phyloP scores from a whole-genome alignment of 495 filamentous ascomycete species.

The Chaetomidium leptoderma region DNA sequence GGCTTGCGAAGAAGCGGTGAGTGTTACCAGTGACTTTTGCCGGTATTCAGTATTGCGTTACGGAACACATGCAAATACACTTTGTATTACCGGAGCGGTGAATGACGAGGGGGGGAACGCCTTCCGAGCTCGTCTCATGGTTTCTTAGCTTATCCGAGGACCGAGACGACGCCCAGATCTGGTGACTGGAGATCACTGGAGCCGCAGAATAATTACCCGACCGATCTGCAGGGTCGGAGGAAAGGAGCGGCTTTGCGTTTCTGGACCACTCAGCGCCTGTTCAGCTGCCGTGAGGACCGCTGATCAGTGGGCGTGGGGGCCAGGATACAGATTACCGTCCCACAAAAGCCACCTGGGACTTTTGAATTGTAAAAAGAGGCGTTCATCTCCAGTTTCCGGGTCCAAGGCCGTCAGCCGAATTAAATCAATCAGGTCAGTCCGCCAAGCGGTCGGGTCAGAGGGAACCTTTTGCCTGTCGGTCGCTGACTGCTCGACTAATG shows the following conservation, averaged over 20 bases:
- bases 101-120: too few relatives aligned
- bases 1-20: constrained; percentile 8
- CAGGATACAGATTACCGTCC: background rate
- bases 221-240: background rate
- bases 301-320: background rate
- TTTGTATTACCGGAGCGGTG: too few relatives aligned
- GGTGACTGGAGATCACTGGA: background rate
- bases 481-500: too few relatives aligned
- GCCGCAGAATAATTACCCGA: background rate
- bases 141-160: background rate
- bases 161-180: background rate
- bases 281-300: background rate
- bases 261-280: background rate
- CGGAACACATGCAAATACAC: too few relatives aligned
- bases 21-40: background rate
- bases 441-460: too few relatives aligned
- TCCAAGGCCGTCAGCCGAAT: too few relatives aligned
- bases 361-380: too few relatives aligned
- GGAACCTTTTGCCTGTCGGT: too few relatives aligned
- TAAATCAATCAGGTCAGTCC: too few relatives aligned
- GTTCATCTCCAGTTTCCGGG: too few relatives aligned
- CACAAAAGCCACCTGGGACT: too few relatives aligned
- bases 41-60: background rate
- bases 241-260: background rate
- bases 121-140: too few relatives aligned